phyloP scores from a whole-genome alignment of 306 rosid species.

The Myrica gale region DNA sequence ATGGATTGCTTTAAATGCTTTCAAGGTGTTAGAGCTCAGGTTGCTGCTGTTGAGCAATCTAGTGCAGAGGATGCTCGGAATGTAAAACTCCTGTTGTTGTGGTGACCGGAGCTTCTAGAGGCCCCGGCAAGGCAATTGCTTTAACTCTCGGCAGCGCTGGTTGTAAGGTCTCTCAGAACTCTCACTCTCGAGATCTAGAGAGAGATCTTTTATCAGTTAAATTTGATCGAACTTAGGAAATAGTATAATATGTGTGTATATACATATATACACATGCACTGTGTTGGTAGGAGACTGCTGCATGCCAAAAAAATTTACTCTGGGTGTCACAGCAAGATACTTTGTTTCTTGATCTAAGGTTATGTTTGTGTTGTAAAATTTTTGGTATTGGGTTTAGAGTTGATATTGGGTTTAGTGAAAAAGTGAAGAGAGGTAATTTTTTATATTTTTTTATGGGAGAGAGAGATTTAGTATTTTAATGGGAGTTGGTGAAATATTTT shows the following conservation, averaged over 20 bases:
- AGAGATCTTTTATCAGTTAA: background rate
- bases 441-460: no score
- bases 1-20: conserved; percentile 7
- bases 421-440: no score
- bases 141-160: conserved; percentile 80
- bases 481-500: no score
- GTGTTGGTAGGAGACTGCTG: background rate
- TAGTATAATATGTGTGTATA: background rate
- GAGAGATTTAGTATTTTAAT: no score
- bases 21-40: conserved; percentile 73
- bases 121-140: conserved; percentile 85
- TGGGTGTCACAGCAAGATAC: background rate
- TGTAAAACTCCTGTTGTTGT: conserved; percentile 84
- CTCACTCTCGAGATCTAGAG: background rate
- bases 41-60: conserved; percentile 65
- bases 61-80: conserved; percentile 40
- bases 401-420: no score
- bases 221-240: background rate
- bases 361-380: no score
- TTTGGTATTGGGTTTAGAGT: no score
- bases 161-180: conserved; percentile 61
- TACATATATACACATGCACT: background rate
- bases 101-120: conserved; percentile 97
- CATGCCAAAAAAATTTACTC: background rate
- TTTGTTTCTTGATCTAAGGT: background rate